Evolutionary conservation across 2,329 filamentous ascomycete species (phyloP).

Genomic region (Fusarium neocosmosporiellum): DNA sequence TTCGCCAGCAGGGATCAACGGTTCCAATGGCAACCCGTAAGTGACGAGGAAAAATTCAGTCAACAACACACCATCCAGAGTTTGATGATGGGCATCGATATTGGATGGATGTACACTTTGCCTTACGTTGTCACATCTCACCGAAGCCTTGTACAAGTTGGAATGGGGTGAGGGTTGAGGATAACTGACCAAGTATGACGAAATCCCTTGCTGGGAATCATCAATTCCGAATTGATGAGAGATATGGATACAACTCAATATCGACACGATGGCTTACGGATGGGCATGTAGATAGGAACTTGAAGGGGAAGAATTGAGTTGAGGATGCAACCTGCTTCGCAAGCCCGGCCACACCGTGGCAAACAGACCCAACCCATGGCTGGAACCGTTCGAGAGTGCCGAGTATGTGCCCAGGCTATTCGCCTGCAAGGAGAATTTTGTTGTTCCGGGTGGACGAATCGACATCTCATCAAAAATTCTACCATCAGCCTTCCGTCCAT

Average conservation of each 20-base stretch:
- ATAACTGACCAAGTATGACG: slow-evolving; percentile 17
- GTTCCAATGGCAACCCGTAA: slow-evolving; percentile 15
- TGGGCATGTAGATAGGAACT: slow-evolving; percentile 24
- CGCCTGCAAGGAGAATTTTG: slow-evolving; percentile 25
- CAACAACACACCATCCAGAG: slow-evolving; percentile 3
- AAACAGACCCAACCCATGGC: slow-evolving; percentile 25
- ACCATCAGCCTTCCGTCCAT: slow-evolving; percentile 41
- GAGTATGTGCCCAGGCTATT: slow-evolving; percentile 9
- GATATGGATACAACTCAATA: slow-evolving; percentile 24
- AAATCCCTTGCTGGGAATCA: slow-evolving; percentile 9
- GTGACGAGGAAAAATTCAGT: slow-evolving; percentile 9
- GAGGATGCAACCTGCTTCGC: slow-evolving; percentile 31
- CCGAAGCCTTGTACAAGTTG: slow-evolving; percentile 4
- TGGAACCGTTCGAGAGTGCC: slow-evolving; percentile 14
- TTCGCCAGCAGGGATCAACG: not conserved
- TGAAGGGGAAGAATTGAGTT: slow-evolving; percentile 16
- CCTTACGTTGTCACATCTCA: not conserved
- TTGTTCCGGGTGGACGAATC: slow-evolving; percentile 36
- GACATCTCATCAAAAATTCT: slow-evolving; percentile 40
- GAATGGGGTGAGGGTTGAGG: slow-evolving; percentile 9
- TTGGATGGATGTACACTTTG: slow-evolving; percentile 12
- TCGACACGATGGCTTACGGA: slow-evolving; percentile 6
- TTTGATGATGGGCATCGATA: slow-evolving; percentile 9
- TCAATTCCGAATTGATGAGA: slow-evolving; percentile 14
- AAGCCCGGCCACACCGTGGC: slow-evolving; percentile 30